A percentile compares a stretch with the other conserved stretches of the same genome.
phyloP scores from a whole-genome alignment of 2,329 filamentous ascomycete species.

The Aspergillus flavus region DNA sequence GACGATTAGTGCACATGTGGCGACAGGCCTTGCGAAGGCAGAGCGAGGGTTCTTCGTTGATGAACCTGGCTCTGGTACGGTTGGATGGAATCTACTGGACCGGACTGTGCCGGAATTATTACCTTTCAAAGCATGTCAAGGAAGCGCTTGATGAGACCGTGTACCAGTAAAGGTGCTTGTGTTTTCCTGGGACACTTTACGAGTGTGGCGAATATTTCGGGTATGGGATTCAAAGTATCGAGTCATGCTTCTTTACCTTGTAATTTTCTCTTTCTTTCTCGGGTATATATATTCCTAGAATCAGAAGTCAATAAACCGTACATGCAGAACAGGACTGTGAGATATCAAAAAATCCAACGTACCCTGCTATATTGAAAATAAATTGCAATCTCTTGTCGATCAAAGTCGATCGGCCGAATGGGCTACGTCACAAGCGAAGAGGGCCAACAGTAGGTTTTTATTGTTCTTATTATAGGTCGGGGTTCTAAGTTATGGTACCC shows the following conservation, averaged over 20 bases:
- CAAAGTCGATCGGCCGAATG: neutral
- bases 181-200: neutral
- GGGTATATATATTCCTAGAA: neutral
- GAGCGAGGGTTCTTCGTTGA: constrained; percentile 18
- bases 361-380: neutral
- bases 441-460: neutral
- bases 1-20: constrained; percentile 22
- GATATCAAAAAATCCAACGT: neutral
- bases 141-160: neutral
- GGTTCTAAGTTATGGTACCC: neutral
- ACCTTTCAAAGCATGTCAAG: constrained; percentile 16
- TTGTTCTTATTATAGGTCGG: constrained; percentile 4
- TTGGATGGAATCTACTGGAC: constrained; percentile 20
- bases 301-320: neutral
- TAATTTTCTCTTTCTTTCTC: neutral
- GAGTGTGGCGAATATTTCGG: neutral
- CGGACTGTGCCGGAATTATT: constrained; percentile 19
- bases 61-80: constrained; percentile 23
- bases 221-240: neutral
- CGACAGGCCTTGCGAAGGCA: constrained; percentile 20
- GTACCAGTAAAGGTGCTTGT: neutral
- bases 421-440: neutral
- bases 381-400: neutral
- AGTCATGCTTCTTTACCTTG: neutral
- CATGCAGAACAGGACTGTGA: neutral